Percentiles rank a stretch among this genome's conserved stretches.
Evolutionary conservation across 768 basidiomycete genomes (phyloP).

Genomic region (Termitomyces sp.): DNA sequence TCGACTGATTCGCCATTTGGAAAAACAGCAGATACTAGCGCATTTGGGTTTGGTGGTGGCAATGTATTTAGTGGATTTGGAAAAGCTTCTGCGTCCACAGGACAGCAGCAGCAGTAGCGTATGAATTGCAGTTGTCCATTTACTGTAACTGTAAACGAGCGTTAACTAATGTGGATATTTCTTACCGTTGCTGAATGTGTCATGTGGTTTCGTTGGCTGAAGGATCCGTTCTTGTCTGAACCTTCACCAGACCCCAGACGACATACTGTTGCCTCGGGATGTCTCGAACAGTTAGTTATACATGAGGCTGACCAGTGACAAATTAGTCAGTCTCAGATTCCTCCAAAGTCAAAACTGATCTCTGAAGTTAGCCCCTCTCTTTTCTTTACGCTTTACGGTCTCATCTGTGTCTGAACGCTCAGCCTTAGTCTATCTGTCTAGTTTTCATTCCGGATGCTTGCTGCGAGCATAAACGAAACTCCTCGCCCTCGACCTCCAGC

Average conservation of each 20-base stretch:
- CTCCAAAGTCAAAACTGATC: neutral
- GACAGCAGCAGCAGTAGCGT: constrained; percentile 22
- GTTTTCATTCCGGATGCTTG: constrained; percentile 22
- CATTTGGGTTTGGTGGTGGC: constrained; percentile 26
- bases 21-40: constrained; percentile 15
- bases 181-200: neutral
- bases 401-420: neutral
- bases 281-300: neutral
- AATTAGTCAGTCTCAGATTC: constrained; percentile 2
- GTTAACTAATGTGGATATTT: constrained; percentile 7
- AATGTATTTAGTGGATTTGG: constrained; percentile 14
- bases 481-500: constrained; percentile 72
- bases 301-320: constrained; percentile 6
- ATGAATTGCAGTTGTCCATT: neutral
- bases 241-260: neutral
- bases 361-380: neutral
- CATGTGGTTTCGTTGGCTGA: neutral
- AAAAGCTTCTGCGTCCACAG: constrained; percentile 12
- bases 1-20: constrained; percentile 13
- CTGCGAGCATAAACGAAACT: constrained; percentile 33
- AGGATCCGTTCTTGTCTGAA: neutral
- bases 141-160: constrained; percentile 11
- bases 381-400: neutral
- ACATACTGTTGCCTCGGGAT: neutral
- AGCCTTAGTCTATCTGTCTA: neutral